Evolutionary conservation across 306 rosid species (phyloP), one percentile per base, ranked within the genome.

Genomic region (Castanospermum australe): DNA sequence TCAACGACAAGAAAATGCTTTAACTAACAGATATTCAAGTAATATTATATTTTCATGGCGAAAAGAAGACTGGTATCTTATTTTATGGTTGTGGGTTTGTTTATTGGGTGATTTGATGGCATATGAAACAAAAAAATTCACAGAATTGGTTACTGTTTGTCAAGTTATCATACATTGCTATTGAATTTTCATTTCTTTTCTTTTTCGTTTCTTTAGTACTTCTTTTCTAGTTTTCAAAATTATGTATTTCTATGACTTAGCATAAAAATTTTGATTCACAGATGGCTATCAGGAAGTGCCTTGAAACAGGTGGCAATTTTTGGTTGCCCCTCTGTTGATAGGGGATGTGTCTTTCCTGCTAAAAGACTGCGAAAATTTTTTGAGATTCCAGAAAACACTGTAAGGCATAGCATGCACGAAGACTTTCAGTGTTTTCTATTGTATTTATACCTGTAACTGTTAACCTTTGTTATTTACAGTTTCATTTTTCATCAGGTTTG

Each of bases 221-320:
- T 30, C n/a, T 67, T 66, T 30, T 33, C 2, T 9, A 17, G n/a
- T 41, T 72, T 15, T 12, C 17, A 18, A 65, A 33, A 11, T 11
- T 25, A 20, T 41, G 17, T 32, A 11, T 70, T 77, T 78, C 15
- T 21, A 25, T 67, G 30, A 39, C 10, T 55, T 64, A 63, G 75
- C 67, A 79, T 77, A 75, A 70, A 74, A 70, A 74, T 66, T 75
- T 78, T 76, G 51, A 72, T 76, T 78, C 72, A 21, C 86, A 94
- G 99, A 81, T 91, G 97, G 93, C 73, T 94, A 65, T 92, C 97
- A 56, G 97, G 90, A 74, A 77, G 91, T 67, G 87, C 94, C 64
- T 61, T 94, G 88, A 89, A 90, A 87, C 80, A 81, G 71, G 87
- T 94, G 75, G 91, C 86, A 10, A 38, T 44, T 64, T 84, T 94